Evolutionary conservation across 306 rosid species (phyloP), one percentile per base, ranked within the genome.

Genomic region (Trifolium dubium): DNA sequence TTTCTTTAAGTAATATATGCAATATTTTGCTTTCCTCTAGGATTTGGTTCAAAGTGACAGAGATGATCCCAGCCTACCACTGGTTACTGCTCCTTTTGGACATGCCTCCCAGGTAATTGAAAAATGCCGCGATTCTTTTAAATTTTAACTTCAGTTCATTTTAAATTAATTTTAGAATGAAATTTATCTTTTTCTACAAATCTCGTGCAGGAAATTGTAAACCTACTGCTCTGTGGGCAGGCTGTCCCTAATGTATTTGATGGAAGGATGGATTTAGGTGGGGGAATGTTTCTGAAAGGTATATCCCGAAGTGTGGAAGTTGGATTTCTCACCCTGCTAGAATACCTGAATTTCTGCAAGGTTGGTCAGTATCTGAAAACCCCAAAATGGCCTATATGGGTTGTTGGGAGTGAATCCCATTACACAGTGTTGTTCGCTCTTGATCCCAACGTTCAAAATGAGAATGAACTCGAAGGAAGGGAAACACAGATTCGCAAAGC

Each of bases 1-100:
- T n/a, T 66, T 75, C 29, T 68, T 3, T 15, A 58, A 58, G 56
- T 71, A 54, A 82, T 77, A 44, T 47, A 18, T 59, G 65, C 49
- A 44, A 60, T 61, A 12, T 65, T 84, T 73, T 71, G 19, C 54
- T 67, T 59, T 74, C 63, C 28, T 70, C 67, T 51, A 94, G 97
- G 96, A 94, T 71, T 77, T 81, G 77, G 88, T 94, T 78, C 99
- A 94, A 80, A 86, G 90, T 29, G 99, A 94, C 79, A 83, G 99
- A 85, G 99, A 94, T 82, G 99, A 94, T 84, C 99, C 99, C 32
- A 88, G 89, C 86, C 88, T 88, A 29, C 97, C 97, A 53, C 85
- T 94, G 68, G 99, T 94, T 70, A 94, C 99, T 77, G 97, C 99
- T 82, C 99, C 99, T 77, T 94, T 92, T 85, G 97, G 99, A 63